These are phyloP conservation scores for Starmerella bacillaris DNA, from an alignment of 805 yeast genomes.

Conservation along the genomic window DNA sequence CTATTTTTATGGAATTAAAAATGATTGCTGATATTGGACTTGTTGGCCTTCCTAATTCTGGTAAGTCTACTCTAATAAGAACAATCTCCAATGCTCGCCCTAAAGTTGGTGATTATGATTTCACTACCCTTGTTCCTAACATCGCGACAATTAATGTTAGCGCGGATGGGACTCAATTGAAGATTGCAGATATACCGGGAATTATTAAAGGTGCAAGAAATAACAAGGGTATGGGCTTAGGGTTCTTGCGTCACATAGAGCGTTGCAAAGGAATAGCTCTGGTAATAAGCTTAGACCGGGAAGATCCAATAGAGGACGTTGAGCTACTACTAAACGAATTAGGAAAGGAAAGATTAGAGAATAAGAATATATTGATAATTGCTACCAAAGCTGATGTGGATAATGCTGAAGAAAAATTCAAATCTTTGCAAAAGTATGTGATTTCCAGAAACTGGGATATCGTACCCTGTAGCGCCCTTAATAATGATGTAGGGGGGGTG, in stretches of 20 bases:
- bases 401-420: constrained; percentile 33
- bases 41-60: constrained; percentile 93
- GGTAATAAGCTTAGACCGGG: constrained; percentile 57
- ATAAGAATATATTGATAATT: constrained; percentile 52
- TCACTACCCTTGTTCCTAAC: constrained; percentile 82
- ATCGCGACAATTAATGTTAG: constrained; percentile 68
- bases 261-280: constrained; percentile 79
- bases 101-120: constrained; percentile 89
- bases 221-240: constrained; percentile 84
- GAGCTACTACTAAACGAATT: constrained; percentile 48
- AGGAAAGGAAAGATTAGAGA: constrained; percentile 41
- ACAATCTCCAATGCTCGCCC: constrained; percentile 84
- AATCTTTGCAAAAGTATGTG: constrained; percentile 23
- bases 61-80: constrained; percentile 73
- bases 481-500: constrained; percentile 55
- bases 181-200: constrained; percentile 97
- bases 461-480: constrained; percentile 70
- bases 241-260: constrained; percentile 80
- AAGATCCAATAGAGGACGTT: constrained; percentile 50
- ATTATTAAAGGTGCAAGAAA: constrained; percentile 69
- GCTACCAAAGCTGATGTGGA: constrained; percentile 88
- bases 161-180: constrained; percentile 38
- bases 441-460: constrained; percentile 36
- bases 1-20: constrained; percentile 67
- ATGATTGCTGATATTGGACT: constrained; percentile 82